phyloP scores from a whole-genome alignment of 345 rosid species.

The Syzygium oleosum region DNA sequence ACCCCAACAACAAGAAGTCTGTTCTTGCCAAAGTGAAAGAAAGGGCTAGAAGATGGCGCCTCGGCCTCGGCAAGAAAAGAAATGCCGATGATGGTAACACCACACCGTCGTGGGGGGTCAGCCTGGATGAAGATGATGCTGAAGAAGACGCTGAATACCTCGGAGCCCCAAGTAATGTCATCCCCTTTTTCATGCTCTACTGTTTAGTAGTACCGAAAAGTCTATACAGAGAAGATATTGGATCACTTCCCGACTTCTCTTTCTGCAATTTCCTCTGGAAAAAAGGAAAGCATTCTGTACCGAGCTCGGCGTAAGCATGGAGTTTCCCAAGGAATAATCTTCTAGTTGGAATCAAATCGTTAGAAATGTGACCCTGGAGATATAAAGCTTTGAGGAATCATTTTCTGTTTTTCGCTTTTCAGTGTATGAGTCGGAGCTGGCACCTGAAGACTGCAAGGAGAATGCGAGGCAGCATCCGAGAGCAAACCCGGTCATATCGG shows the following conservation, averaged over 20 bases:
- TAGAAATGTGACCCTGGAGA: neutral
- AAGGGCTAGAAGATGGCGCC: constrained; percentile 50
- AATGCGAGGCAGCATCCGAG: constrained; percentile 23
- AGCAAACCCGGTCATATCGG: constrained; percentile 16
- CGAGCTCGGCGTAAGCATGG: neutral
- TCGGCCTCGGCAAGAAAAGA: constrained; percentile 49
- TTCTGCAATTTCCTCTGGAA: neutral
- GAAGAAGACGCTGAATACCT: constrained; percentile 55
- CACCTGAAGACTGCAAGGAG: constrained; percentile 20
- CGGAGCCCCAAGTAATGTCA: constrained; percentile 62
- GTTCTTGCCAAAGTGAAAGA: constrained; percentile 65
- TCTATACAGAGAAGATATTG: neutral
- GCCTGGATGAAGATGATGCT: constrained; percentile 31
- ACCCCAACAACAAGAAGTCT: constrained; percentile 39
- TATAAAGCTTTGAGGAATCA: neutral
- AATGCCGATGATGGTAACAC: constrained; percentile 27
- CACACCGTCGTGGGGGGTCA: constrained; percentile 36
- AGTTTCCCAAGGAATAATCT: neutral
- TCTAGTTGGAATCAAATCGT: neutral
- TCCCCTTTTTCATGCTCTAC: neutral
- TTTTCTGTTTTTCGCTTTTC: neutral
- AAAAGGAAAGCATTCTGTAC: neutral
- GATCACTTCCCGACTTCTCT: neutral
- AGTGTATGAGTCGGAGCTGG: constrained; percentile 36
- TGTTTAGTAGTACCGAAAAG: neutral